phyloP scores from a whole-genome alignment of 1,284 basidiomycete genomes.

The Sporisorium exsertum region DNA sequence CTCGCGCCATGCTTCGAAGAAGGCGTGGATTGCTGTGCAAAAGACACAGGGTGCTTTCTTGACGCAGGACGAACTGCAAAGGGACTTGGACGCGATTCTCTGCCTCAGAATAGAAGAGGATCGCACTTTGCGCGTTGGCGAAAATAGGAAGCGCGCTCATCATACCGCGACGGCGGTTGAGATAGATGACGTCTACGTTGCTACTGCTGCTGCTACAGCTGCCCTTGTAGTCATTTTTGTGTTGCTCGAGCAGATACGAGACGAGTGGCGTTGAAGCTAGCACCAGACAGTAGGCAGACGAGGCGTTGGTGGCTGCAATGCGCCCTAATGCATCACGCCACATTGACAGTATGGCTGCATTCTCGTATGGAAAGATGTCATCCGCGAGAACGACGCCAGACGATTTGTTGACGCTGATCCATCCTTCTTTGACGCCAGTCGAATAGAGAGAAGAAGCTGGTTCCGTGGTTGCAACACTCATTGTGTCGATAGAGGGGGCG shows the following conservation, averaged over 20 bases:
- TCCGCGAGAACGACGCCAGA: conserved; percentile 1
- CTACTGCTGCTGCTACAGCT: background rate
- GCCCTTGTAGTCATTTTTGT: background rate
- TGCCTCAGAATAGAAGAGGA: background rate
- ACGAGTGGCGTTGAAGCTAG: background rate
- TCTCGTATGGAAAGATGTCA: conserved; percentile 5
- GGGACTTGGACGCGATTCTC: background rate
- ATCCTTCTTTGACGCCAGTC: conserved; percentile 6
- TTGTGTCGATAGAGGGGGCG: background rate
- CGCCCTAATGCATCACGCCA: background rate
- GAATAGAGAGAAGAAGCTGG: background rate
- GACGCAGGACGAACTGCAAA: conserved; percentile 1
- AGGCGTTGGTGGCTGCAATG: conserved; percentile 1
- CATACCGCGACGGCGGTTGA: background rate
- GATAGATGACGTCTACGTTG: background rate
- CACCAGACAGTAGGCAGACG: background rate
- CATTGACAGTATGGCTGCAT: background rate
- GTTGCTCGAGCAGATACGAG: background rate
- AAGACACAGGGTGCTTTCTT: background rate
- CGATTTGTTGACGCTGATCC: conserved; percentile 1
- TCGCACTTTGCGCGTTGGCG: background rate
- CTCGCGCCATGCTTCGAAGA: background rate
- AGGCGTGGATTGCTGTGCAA: conserved; percentile 1
- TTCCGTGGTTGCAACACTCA: background rate
- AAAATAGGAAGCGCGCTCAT: background rate